Evolutionary conservation across 148 eudicot species (phyloP).

Genomic region (Cornus florida): DNA sequence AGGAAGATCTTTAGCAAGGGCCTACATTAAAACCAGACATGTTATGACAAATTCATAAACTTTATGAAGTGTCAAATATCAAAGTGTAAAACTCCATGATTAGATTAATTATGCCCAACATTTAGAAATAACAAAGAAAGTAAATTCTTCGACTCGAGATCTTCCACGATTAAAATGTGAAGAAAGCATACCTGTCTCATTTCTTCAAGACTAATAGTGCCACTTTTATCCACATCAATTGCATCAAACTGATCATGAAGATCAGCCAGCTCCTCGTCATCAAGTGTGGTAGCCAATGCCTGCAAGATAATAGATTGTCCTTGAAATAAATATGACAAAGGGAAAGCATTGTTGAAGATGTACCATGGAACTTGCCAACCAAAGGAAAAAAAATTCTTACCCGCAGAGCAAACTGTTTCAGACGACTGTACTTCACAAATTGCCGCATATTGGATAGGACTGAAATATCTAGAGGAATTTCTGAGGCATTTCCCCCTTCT

Average conservation of each 20-base stretch:
- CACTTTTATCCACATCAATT: conserved; percentile 89
- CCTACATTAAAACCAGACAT: conserved; percentile 47
- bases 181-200: conserved; percentile 76
- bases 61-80: too few relatives aligned
- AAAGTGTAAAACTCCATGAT: neutral
- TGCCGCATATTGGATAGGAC: conserved; percentile 87
- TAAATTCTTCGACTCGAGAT: neutral
- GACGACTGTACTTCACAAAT: conserved; percentile 84
- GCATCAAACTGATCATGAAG: conserved; percentile 94
- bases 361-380: neutral
- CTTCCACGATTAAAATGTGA: neutral
- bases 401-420: conserved; percentile 96
- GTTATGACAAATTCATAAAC: neutral
- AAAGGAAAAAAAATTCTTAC: conserved; percentile 30
- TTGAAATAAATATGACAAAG: neutral
- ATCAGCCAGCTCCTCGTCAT: conserved; percentile 74
- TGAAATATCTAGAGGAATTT: conserved; percentile 93
- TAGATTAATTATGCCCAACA: neutral
- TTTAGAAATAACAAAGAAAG: too few relatives aligned
- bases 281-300: conserved; percentile 92
- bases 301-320: conserved; percentile 22
- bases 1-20: conserved; percentile 92
- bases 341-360: neutral
- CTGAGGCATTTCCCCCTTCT: conserved; percentile 93
- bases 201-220: conserved; percentile 90